These are phyloP conservation scores for Calophaca sinica DNA, from an alignment of 306 rosid species.

Conservation along the genomic window DNA sequence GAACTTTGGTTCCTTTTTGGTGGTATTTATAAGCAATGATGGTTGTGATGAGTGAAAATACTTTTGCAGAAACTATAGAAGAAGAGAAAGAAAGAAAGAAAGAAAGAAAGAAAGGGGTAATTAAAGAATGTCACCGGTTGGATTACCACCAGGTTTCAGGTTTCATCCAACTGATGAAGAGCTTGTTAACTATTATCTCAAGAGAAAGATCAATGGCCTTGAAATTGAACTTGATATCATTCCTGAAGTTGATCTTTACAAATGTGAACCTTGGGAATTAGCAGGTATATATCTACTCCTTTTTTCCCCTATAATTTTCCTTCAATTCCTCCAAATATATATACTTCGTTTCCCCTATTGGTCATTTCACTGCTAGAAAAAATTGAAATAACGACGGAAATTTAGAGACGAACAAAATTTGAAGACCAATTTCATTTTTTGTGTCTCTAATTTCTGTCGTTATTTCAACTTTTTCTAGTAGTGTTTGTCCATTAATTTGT, in stretches of 20 bases:
- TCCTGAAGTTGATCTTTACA: constrained; percentile 99
- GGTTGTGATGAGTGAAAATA: constrained; percentile 49
- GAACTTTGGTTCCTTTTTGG: constrained; percentile 62
- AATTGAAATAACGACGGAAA: no score
- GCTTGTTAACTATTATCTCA: constrained; percentile 93
- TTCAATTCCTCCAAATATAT: background rate
- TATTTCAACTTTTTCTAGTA: background rate
- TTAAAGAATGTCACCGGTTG: constrained; percentile 81
- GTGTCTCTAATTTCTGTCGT: no score
- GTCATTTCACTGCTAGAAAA: background rate
- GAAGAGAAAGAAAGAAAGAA: background rate
- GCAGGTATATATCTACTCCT: constrained; percentile 63
- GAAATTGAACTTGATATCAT: constrained; percentile 97
- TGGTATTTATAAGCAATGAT: constrained; percentile 54
- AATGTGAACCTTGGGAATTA: constrained; percentile 99
- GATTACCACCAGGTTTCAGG: constrained; percentile 99
- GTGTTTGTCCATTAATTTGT: background rate
- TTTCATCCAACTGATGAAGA: constrained; percentile 99
- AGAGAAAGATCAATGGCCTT: constrained; percentile 87
- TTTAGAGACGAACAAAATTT: no score
- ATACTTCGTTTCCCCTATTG: constrained; percentile 10
- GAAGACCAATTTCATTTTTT: no score
- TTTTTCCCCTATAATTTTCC: background rate
- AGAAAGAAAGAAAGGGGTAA: background rate
- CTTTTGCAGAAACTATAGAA: constrained; percentile 41